Conservation (phyloP, 441 rosid genomes). For the Bruguiera hainesii region DNA sequence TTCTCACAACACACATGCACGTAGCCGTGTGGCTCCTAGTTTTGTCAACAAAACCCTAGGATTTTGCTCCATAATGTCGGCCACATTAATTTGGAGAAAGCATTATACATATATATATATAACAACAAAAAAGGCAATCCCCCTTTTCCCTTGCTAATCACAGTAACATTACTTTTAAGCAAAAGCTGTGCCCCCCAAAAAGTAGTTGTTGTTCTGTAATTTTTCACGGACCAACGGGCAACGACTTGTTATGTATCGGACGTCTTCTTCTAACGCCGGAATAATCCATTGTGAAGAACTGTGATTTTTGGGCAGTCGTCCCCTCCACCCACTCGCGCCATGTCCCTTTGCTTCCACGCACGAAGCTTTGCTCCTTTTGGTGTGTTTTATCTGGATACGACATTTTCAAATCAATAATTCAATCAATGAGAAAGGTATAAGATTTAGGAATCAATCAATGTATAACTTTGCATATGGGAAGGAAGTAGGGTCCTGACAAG, state of each 20-base stretch:
- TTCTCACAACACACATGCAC: not conserved
- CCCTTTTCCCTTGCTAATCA: constrained; percentile 3
- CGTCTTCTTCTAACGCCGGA: constrained; percentile 49
- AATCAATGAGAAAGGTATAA: not conserved
- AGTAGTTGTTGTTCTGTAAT: too few species aligned
- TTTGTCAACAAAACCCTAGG: constrained; percentile 21
- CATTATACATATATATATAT: not conserved
- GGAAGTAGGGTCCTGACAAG: too few species aligned
- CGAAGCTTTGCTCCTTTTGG: constrained; percentile 9
- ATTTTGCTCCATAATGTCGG: constrained; percentile 41
- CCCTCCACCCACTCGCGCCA: constrained; percentile 37
- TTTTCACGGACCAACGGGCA: constrained; percentile 51
- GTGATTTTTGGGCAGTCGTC: constrained; percentile 31
- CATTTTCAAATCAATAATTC: not conserved
- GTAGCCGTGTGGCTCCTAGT: not conserved
- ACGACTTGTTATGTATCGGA: constrained; percentile 60
- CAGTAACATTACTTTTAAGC: constrained; percentile 3
- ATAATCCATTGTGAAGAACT: constrained; percentile 61
- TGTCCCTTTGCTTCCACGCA: constrained; percentile 27
- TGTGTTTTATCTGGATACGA: constrained; percentile 21
- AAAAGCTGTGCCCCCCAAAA: not conserved
- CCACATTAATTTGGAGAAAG: constrained; percentile 23
- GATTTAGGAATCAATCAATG: not conserved
- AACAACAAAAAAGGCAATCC: constrained; percentile 18
- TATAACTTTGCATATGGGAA: not conserved